phyloP scores from a whole-genome alignment of 306 rosid species.

The Acacia confusa region DNA sequence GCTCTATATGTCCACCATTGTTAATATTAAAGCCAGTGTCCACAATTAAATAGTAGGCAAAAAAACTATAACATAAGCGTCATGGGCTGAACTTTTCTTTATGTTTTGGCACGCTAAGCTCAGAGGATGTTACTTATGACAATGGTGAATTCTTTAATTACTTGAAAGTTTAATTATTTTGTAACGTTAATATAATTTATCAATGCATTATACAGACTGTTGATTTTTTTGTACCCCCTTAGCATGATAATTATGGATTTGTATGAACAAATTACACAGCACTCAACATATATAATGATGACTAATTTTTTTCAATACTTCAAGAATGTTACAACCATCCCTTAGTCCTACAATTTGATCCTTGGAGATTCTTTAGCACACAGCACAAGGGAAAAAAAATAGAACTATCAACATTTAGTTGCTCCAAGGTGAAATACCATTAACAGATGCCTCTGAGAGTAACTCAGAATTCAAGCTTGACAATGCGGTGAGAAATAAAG shows the following conservation, averaged over 20 bases:
- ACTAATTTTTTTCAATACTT: neutral
- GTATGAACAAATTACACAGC: neutral
- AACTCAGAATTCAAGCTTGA: conserved; percentile 88
- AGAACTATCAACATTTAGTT: neutral
- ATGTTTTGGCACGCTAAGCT: neutral
- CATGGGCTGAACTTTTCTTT: neutral
- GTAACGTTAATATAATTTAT: neutral
- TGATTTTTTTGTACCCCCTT: neutral
- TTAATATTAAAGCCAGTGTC: neutral
- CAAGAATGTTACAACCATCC: neutral
- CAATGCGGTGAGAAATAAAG: conserved; percentile 87
- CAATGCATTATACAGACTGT: neutral
- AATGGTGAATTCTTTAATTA: neutral
- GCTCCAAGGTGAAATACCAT: conserved; percentile 56
- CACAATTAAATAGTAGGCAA: neutral
- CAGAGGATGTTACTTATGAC: neutral
- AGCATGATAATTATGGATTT: neutral
- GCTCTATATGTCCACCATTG: neutral
- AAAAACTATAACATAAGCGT: neutral
- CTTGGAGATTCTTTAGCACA: neutral
- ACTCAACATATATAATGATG: neutral
- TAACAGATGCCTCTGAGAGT: conserved; percentile 96
- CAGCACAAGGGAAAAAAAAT: neutral
- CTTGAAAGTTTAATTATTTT: neutral
- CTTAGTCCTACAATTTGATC: neutral